phyloP scores from a whole-genome alignment of 164 flowering plant genomes.

The Platanus orientalis region DNA sequence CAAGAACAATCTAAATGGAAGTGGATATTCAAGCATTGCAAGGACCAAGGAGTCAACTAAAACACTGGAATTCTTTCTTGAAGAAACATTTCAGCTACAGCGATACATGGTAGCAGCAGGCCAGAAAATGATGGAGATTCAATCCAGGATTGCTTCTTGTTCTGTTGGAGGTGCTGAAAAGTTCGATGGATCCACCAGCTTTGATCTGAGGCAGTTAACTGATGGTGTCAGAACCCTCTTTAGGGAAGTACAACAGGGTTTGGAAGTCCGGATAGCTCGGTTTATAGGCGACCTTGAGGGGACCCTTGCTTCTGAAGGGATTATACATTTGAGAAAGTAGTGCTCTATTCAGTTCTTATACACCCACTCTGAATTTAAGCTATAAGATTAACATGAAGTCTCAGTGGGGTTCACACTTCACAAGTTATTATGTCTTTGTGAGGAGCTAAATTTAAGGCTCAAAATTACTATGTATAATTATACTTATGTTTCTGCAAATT shows the following conservation, averaged over 20 bases:
- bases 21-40: constrained; percentile 19
- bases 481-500: too few relatives aligned
- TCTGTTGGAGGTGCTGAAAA: constrained; percentile 35
- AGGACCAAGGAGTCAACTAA: constrained; percentile 47
- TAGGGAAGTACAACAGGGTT: constrained; percentile 79
- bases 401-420: not conserved
- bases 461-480: not conserved
- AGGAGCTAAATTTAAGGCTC: not conserved
- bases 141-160: constrained; percentile 51
- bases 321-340: constrained; percentile 31
- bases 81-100: constrained; percentile 89
- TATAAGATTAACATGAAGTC: not conserved
- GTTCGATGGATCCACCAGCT: constrained; percentile 31
- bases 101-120: constrained; percentile 90
- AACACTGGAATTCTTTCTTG: constrained; percentile 57
- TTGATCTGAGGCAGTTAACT: constrained; percentile 58
- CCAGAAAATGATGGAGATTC: constrained; percentile 75
- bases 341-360: not conserved
- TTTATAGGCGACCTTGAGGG: constrained; percentile 89
- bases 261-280: constrained; percentile 70
- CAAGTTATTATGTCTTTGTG: not conserved
- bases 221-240: constrained; percentile 51
- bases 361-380: not conserved
- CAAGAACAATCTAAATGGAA: constrained; percentile 31
- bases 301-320: constrained; percentile 76